phyloP scores from a whole-genome alignment of 163 green algal species.

The Scenedesmus sp. region DNA sequence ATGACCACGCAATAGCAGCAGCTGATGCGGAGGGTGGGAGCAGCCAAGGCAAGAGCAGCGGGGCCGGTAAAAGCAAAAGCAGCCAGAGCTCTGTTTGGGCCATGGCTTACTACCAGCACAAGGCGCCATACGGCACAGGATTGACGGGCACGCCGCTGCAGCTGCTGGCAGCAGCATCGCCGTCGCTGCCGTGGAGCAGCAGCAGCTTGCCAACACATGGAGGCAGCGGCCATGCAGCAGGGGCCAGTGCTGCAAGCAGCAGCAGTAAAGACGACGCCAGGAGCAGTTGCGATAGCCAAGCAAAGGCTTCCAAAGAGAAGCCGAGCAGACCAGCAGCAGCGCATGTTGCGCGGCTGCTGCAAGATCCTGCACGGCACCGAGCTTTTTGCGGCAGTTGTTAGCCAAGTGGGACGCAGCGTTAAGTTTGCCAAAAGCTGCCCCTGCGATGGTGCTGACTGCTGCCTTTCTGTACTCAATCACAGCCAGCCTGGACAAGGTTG shows the following conservation, averaged over 20 bases:
- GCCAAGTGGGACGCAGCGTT: background rate
- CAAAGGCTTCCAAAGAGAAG: background rate
- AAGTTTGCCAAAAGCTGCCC: slow-evolving; percentile 24
- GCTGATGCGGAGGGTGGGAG: background rate
- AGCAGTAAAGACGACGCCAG: background rate
- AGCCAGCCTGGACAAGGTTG: slow-evolving; percentile 45
- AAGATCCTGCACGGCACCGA: background rate
- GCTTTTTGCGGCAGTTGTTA: background rate
- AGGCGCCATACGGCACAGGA: background rate
- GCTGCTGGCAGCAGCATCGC: slow-evolving; percentile 15
- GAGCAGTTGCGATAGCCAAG: background rate
- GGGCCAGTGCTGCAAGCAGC: background rate
- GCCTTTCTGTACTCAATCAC: slow-evolving; percentile 36
- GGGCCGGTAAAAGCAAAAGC: background rate
- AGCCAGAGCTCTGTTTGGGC: slow-evolving; percentile 30
- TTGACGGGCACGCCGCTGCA: background rate
- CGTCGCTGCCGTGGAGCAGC: background rate
- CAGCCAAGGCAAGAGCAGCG: background rate
- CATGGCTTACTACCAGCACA: slow-evolving; percentile 42
- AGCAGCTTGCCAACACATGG: background rate
- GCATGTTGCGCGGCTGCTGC: background rate
- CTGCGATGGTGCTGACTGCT: slow-evolving; percentile 36
- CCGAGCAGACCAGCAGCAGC: slow-evolving; percentile 9
- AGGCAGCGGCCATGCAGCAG: background rate
- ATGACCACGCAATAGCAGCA: slow-evolving; percentile 3